These are phyloP conservation scores for Phyllosticta citrichinensis DNA, from an alignment of 2,329 filamentous ascomycete species.

Conservation along the genomic window DNA sequence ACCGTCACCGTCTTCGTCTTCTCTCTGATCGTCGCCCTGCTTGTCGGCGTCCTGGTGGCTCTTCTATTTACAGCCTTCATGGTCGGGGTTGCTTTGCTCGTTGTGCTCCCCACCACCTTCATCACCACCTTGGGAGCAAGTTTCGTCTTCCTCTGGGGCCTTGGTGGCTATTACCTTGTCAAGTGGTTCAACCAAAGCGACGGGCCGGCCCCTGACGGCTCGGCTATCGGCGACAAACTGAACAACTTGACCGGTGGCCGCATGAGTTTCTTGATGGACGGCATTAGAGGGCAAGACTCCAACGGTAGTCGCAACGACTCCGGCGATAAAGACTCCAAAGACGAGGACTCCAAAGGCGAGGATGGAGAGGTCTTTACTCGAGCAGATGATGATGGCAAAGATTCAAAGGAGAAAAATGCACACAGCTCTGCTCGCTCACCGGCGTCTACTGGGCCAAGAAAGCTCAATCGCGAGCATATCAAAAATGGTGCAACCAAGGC, in stretches of 20 bases:
- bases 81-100: slow-evolving; percentile 53
- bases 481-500: slow-evolving; percentile 8
- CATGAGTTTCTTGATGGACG: slow-evolving; percentile 25
- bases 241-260: slow-evolving; percentile 31
- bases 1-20: slow-evolving; percentile 52
- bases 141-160: slow-evolving; percentile 57
- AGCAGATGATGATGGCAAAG: not conserved
- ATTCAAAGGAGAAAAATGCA: not conserved
- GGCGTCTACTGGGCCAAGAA: not conserved
- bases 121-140: slow-evolving; percentile 53
- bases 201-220: slow-evolving; percentile 19
- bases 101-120: slow-evolving; percentile 60
- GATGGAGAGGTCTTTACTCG: not conserved
- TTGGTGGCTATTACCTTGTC: slow-evolving; percentile 47
- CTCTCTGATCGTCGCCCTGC: slow-evolving; percentile 49
- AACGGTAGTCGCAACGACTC: not conserved
- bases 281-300: slow-evolving; percentile 9
- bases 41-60: slow-evolving; percentile 41
- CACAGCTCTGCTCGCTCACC: not conserved
- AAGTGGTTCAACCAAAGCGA: slow-evolving; percentile 30
- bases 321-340: not conserved
- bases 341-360: slow-evolving; percentile 1
- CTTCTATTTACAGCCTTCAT: slow-evolving; percentile 57
- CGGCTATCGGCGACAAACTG: slow-evolving; percentile 32
- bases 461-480: not conserved